phyloP scores from a whole-genome alignment of 1,284 basidiomycete species.

The Melampsora larici-populina region DNA sequence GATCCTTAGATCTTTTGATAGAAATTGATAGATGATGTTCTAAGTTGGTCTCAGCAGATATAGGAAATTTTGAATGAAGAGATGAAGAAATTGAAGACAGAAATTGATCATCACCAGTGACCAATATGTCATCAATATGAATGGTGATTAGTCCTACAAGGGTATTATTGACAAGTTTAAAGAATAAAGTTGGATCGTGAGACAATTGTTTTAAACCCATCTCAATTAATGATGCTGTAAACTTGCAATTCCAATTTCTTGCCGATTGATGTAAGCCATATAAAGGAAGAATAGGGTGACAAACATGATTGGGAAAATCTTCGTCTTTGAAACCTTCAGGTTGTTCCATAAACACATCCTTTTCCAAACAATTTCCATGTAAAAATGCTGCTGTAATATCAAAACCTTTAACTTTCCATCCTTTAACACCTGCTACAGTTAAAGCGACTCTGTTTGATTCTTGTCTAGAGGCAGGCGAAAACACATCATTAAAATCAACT shows the following conservation, averaged over 20 bases:
- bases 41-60: background rate
- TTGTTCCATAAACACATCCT: slow-evolving; percentile 8
- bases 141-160: background rate
- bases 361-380: background rate
- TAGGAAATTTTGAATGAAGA: background rate
- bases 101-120: background rate
- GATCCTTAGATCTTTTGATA: no score
- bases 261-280: background rate
- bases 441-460: background rate
- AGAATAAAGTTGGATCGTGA: background rate
- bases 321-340: slow-evolving; percentile 6
- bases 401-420: background rate
- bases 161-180: no score
- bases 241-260: background rate
- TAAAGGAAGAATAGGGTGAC: background rate
- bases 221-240: background rate
- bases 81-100: background rate
- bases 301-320: background rate
- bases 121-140: background rate
- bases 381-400: background rate
- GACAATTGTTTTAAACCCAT: background rate
- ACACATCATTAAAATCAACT: background rate
- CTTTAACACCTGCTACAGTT: background rate
- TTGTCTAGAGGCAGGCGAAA: background rate
- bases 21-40: slow-evolving; percentile 4